phyloP scores from a whole-genome alignment of 2,329 filamentous ascomycete species.

The Drechslera avenae region DNA sequence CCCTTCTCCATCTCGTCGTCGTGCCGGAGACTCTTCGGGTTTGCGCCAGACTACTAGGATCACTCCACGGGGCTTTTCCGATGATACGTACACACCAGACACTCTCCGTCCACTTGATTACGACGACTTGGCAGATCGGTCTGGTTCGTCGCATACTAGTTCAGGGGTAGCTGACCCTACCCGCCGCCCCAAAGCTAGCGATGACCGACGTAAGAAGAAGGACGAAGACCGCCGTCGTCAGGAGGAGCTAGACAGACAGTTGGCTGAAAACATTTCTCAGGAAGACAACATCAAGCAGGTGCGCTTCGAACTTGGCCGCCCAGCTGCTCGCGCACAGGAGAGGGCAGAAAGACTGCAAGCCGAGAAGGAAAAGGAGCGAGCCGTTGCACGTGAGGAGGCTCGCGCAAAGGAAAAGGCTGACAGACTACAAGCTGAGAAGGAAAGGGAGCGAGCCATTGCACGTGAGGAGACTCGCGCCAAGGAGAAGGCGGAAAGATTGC shows the following conservation, averaged over 20 bases:
- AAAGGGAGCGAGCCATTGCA: constrained; percentile 22
- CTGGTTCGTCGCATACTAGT: constrained; percentile 28
- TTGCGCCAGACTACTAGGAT: constrained; percentile 29
- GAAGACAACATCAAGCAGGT: constrained; percentile 35
- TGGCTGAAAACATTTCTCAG: constrained; percentile 16
- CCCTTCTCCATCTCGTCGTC: constrained; percentile 26
- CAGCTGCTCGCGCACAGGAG: constrained; percentile 27
- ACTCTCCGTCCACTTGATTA: constrained; percentile 28
- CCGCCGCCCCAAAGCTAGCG: constrained; percentile 28
- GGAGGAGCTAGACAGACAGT: constrained; percentile 29
- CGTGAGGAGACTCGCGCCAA: constrained; percentile 26
- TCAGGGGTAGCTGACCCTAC: constrained; percentile 29
- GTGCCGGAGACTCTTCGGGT: constrained; percentile 16
- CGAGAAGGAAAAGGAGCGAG: constrained; percentile 28
- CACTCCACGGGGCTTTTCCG: constrained; percentile 19
- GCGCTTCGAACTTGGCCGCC: constrained; percentile 33
- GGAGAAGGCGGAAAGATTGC: constrained; percentile 25
- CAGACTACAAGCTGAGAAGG: constrained; percentile 26
- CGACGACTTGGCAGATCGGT: constrained; percentile 23
- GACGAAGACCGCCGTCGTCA: constrained; percentile 29
- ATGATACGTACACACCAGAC: constrained; percentile 18
- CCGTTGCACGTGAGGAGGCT: constrained; percentile 23
- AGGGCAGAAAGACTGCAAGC: constrained; percentile 26
- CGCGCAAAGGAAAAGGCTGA: constrained; percentile 29
- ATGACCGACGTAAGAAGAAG: constrained; percentile 26